phyloP scores from a whole-genome alignment of 1,284 basidiomycete genomes.

The Ganoderma boninense region DNA sequence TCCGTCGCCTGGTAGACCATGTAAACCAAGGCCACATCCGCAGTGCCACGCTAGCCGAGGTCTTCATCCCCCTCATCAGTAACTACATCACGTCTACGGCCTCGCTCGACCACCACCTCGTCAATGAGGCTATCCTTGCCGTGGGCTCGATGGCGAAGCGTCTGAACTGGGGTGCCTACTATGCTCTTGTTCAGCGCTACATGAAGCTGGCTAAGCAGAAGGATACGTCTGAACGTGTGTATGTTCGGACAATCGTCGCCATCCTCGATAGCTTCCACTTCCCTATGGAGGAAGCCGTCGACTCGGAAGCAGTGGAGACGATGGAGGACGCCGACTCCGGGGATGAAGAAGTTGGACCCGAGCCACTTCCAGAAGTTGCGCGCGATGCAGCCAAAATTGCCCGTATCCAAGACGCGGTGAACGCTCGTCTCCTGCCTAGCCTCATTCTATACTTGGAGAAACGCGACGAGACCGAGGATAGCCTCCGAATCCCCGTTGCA shows the following conservation, averaged over 20 bases:
- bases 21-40: constrained; percentile 77
- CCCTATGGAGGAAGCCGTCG: constrained; percentile 61
- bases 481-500: constrained; percentile 87
- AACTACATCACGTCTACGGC: constrained; percentile 81
- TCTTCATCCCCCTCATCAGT: constrained; percentile 89
- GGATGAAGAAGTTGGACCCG: constrained; percentile 33
- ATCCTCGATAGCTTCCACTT: constrained; percentile 96
- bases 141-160: constrained; percentile 80
- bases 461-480: constrained; percentile 86
- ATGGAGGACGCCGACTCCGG: constrained; percentile 41
- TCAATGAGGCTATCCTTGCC: constrained; percentile 88
- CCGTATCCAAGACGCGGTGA: constrained; percentile 82
- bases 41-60: constrained; percentile 80
- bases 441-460: constrained; percentile 84
- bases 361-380: constrained; percentile 24
- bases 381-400: constrained; percentile 41
- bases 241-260: constrained; percentile 87
- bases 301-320: constrained; percentile 43
- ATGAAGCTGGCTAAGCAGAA: constrained; percentile 79
- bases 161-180: constrained; percentile 89
- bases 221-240: constrained; percentile 82
- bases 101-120: constrained; percentile 88
- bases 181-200: constrained; percentile 84
- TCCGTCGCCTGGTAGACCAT: constrained; percentile 86
- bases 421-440: constrained; percentile 76